A percentile compares a stretch with the other conserved stretches of the same genome.
Conservation (phyloP, 352 stramenopile genomes). For the Pilasporangium apinafurcum region DNA sequence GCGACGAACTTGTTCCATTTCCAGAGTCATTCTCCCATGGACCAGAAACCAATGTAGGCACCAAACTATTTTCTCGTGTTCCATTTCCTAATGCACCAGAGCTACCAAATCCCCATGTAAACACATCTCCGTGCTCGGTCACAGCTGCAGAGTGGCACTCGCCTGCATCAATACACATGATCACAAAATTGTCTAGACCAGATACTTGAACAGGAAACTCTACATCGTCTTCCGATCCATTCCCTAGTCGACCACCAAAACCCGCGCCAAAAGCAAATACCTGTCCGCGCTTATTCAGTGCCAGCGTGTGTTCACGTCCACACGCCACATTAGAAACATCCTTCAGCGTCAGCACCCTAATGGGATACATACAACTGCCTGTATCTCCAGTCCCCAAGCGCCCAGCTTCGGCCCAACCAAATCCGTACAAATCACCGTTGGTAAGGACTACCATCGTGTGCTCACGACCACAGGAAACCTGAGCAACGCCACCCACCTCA, state of each 20-base stretch:
- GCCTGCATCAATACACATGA: conserved; percentile 58
- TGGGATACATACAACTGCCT: conserved; percentile 50
- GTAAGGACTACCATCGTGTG: conserved; percentile 76
- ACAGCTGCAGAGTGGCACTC: conserved; percentile 80
- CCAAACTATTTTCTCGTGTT: conserved; percentile 44
- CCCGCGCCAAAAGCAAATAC: conserved; percentile 75
- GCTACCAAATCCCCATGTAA: conserved; percentile 83
- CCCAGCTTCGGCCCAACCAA: conserved; percentile 81
- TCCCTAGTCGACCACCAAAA: conserved; percentile 71
- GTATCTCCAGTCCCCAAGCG: conserved; percentile 76
- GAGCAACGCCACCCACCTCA: conserved; percentile 24
- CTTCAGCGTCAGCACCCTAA: conserved; percentile 42
- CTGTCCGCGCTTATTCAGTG: conserved; percentile 34
- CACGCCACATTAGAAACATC: conserved; percentile 55
- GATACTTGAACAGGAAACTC: conserved; percentile 35
- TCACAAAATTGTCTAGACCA: conserved; percentile 21
- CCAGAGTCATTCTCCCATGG: conserved; percentile 15
- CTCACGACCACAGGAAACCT: conserved; percentile 74
- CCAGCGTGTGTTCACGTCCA: conserved; percentile 78
- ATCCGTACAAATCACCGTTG: conserved; percentile 70
- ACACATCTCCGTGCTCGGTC: conserved; percentile 56
- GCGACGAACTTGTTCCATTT: background rate
- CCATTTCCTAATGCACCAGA: conserved; percentile 73
- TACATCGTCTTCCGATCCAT: conserved; percentile 51
- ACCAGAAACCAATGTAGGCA: conserved; percentile 28